phyloP scores from a whole-genome alignment of 768 basidiomycete genomes.

The Mycena epipterygia region DNA sequence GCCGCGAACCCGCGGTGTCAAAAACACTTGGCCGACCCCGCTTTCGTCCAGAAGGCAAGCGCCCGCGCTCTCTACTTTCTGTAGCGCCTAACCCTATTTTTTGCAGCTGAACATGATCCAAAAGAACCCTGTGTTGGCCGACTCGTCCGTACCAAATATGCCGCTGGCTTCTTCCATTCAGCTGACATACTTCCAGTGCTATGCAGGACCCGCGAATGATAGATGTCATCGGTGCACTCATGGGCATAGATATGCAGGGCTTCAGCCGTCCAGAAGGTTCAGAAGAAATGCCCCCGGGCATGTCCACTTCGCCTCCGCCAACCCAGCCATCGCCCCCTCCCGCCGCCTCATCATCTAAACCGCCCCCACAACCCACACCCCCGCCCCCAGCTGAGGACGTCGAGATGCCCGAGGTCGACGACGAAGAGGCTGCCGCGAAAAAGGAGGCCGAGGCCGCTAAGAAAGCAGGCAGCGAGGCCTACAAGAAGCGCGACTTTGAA shows the following conservation, averaged over 20 bases:
- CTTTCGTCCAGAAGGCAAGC: constrained; percentile 79
- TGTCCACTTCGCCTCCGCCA: constrained; percentile 51
- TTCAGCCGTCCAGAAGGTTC: constrained; percentile 89
- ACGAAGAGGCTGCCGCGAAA: constrained; percentile 80
- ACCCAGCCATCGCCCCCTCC: constrained; percentile 55
- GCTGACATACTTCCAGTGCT: constrained; percentile 52
- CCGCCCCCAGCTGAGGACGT: constrained; percentile 66
- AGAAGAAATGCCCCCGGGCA: constrained; percentile 78
- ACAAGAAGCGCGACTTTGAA: constrained; percentile 89
- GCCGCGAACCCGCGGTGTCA: constrained; percentile 89
- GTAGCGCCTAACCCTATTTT: constrained; percentile 24
- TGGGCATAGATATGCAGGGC: constrained; percentile 94
- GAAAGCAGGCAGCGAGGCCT: constrained; percentile 81
- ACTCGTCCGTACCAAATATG: constrained; percentile 56
- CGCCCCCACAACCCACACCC: constrained; percentile 47
- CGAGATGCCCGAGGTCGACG: constrained; percentile 77
- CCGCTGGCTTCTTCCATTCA: neutral
- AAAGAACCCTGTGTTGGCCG: constrained; percentile 75
- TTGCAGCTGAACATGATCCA: constrained; percentile 75
- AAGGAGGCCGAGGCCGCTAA: constrained; percentile 86
- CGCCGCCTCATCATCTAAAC: constrained; percentile 61
- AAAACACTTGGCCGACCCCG: constrained; percentile 86
- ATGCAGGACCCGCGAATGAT: constrained; percentile 93
- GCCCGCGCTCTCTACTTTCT: constrained; percentile 2
- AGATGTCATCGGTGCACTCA: constrained; percentile 90